These are phyloP conservation scores for Spinacia oleracea DNA, from an alignment of 179 eudicot species.

Conservation along the genomic window DNA sequence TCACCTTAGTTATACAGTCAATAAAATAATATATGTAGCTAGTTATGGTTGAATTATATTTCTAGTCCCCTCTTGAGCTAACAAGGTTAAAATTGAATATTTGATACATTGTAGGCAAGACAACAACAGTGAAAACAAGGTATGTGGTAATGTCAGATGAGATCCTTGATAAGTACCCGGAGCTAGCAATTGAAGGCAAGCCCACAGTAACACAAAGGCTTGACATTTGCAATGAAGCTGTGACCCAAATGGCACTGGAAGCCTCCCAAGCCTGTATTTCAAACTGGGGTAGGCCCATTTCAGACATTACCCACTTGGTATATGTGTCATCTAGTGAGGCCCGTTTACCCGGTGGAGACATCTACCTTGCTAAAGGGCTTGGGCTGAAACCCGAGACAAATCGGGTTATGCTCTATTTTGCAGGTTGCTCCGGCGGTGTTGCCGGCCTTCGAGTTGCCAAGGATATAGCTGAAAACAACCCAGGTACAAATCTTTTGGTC, in stretches of 20 bases:
- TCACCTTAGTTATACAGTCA: too few species aligned
- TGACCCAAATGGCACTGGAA: conserved; percentile 89
- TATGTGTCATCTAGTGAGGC: conserved; percentile 97
- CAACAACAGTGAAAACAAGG: conserved; percentile 94
- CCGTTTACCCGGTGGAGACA: conserved; percentile 88
- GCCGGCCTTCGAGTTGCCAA: conserved; percentile 89
- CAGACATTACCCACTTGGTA: conserved; percentile 89
- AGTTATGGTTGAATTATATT: too few species aligned
- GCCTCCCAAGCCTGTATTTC: conserved; percentile 75
- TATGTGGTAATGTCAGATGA: conserved; percentile 97
- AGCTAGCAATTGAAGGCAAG: conserved; percentile 75
- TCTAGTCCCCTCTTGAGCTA: neutral
- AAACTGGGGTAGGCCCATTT: conserved; percentile 68
- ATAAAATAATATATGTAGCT: too few species aligned
- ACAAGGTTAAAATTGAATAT: neutral
- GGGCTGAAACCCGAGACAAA: conserved; percentile 69
- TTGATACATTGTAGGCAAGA: conserved; percentile 56
- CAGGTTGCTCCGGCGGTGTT: conserved; percentile 92
- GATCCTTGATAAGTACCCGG: conserved; percentile 78
- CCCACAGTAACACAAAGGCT: conserved; percentile 83
- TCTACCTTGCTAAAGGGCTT: conserved; percentile 76
- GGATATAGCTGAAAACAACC: conserved; percentile 93
- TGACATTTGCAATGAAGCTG: conserved; percentile 88
- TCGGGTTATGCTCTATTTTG: conserved; percentile 76
- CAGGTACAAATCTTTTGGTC: conserved; percentile 64